Percentiles rank a stretch among this genome's conserved stretches.
Conservation (phyloP, 768 basidiomycete species). For the Pulveroboletus frians region DNA sequence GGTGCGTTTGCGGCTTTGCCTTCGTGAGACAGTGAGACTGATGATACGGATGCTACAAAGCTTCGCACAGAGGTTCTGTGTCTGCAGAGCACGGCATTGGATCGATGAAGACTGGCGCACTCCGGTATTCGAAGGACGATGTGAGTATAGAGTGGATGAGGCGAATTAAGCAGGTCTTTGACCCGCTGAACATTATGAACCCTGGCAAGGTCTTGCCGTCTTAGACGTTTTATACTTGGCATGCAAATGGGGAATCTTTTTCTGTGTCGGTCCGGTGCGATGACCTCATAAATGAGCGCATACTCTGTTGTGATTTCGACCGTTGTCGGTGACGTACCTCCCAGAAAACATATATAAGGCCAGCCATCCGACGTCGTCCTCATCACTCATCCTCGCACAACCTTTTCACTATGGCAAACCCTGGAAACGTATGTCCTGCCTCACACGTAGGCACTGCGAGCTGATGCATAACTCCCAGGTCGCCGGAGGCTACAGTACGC, state of each 20-base stretch:
- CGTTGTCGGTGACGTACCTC: conserved; percentile 8
- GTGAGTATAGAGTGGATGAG: conserved; percentile 86
- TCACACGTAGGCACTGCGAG: not conserved
- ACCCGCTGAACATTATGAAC: conserved; percentile 90
- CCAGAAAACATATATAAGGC: conserved; percentile 9
- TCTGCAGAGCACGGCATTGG: conserved; percentile 98
- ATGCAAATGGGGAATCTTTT: no score
- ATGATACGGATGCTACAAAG: conserved; percentile 33
- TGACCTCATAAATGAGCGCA: conserved; percentile 10
- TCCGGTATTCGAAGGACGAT: conserved; percentile 79
- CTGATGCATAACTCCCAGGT: conserved; percentile 7
- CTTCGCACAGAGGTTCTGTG: conserved; percentile 79
- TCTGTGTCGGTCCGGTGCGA: no score
- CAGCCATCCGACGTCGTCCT: not conserved
- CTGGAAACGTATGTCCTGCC: conserved; percentile 15
- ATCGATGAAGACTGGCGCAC: conserved; percentile 88
- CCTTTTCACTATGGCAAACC: conserved; percentile 10
- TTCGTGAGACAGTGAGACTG: not conserved
- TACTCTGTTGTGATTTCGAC: not conserved
- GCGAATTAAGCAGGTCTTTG: conserved; percentile 82
- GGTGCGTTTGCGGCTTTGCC: conserved; percentile 38
- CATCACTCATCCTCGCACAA: not conserved
- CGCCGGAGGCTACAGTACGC: conserved; percentile 12
- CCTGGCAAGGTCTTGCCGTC: conserved; percentile 70
- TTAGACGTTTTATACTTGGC: not conserved